Conservation (phyloP, 257 asterid species). For the Forsythia suspensa region DNA sequence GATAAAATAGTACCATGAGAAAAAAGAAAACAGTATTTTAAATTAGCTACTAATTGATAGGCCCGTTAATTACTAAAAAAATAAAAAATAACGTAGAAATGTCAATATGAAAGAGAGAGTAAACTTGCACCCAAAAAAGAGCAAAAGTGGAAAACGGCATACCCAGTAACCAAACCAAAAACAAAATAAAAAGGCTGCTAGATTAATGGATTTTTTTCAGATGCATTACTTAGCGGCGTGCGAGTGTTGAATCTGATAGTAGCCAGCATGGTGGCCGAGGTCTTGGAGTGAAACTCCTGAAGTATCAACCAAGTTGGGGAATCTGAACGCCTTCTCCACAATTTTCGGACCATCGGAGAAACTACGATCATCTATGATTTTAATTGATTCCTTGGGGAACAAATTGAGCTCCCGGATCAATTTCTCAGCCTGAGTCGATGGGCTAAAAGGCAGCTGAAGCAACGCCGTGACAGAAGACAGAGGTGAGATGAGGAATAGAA, state of each 20-base stretch:
- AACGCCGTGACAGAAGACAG: conserved; percentile 41
- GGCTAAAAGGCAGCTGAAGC: conserved; percentile 43
- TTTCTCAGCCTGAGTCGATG: conserved; percentile 50
- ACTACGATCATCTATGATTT: conserved; percentile 40
- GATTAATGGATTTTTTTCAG: neutral
- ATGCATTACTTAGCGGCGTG: conserved; percentile 64
- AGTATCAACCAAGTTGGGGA: conserved; percentile 57
- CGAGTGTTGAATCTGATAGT: conserved; percentile 76
- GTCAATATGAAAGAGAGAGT: neutral
- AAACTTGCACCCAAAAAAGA: neutral
- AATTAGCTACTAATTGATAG: neutral
- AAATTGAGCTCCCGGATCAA: conserved; percentile 68
- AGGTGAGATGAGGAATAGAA: conserved; percentile 28
- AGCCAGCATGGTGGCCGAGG: conserved; percentile 91
- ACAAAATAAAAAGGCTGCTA: neutral
- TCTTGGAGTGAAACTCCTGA: conserved; percentile 54
- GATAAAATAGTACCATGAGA: neutral
- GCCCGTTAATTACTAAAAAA: neutral
- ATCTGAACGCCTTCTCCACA: conserved; percentile 67
- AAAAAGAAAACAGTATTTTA: neutral
- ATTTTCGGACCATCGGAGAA: conserved; percentile 34
- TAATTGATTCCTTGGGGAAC: conserved; percentile 61
- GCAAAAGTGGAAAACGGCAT: neutral
- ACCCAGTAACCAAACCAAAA: neutral
- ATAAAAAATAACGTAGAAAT: no score